phyloP scores from a whole-genome alignment of 2,329 filamentous ascomycete genomes.

The Coleophoma eucalyptorum region DNA sequence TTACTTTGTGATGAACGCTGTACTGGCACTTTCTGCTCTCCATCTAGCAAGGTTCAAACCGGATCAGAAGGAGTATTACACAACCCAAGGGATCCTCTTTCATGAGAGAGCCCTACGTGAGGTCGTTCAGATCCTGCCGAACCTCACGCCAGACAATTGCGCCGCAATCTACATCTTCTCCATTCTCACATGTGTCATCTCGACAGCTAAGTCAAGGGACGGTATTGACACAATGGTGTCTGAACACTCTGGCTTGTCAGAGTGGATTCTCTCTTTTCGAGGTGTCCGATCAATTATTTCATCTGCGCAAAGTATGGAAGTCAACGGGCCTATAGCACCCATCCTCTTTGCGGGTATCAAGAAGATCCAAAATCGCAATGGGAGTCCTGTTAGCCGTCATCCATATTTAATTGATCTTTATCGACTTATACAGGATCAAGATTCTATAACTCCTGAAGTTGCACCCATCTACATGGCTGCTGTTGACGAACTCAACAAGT shows the following conservation, averaged over 20 bases:
- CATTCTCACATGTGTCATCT: neutral
- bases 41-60: slow-evolving; percentile 9
- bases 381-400: neutral
- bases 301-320: neutral
- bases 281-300: neutral
- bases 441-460: no score
- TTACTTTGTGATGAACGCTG: slow-evolving; percentile 10
- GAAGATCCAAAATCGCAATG: neutral
- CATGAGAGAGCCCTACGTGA: neutral
- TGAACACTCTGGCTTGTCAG: neutral
- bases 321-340: neutral
- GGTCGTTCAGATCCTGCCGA: neutral
- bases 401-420: neutral
- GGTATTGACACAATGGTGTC: neutral
- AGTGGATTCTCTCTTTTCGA: neutral
- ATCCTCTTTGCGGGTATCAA: neutral
- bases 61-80: neutral
- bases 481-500: neutral
- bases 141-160: neutral
- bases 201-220: neutral
- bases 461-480: neutral
- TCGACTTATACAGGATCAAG: neutral
- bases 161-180: slow-evolving; percentile 2
- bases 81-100: neutral
- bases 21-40: slow-evolving; percentile 18